phyloP scores from a whole-genome alignment of 2,329 filamentous ascomycete species.

The Hymenoscyphus occultus region DNA sequence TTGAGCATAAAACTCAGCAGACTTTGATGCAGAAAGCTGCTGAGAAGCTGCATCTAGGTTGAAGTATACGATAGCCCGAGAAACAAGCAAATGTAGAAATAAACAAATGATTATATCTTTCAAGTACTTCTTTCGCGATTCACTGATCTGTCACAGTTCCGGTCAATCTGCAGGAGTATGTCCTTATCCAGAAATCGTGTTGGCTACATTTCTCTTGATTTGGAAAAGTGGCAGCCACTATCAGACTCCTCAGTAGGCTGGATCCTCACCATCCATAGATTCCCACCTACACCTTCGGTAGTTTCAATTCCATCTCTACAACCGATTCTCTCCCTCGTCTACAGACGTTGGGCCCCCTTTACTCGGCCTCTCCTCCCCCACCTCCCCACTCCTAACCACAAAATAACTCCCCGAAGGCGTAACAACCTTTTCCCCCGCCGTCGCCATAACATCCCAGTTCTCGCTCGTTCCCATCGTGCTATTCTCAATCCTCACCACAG shows the following conservation, averaged over 20 bases:
- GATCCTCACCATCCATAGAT: not conserved
- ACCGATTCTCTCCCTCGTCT: not conserved
- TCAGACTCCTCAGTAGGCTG: not conserved
- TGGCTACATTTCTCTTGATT: not conserved
- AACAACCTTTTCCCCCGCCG: slow-evolving; percentile 34
- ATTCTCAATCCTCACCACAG: not conserved
- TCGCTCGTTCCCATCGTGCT: too few relatives aligned
- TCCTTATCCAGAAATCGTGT: not conserved
- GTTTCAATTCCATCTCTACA: too few relatives aligned
- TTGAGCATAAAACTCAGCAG: slow-evolving; percentile 28
- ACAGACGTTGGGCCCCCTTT: not conserved
- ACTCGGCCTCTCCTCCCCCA: not conserved
- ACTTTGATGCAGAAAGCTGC: slow-evolving; percentile 29
- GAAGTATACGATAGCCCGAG: not conserved
- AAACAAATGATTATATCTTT: not conserved
- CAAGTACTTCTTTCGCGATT: not conserved
- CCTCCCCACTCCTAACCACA: slow-evolving; percentile 37
- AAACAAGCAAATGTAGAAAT: not conserved
- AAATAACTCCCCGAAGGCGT: slow-evolving; percentile 35
- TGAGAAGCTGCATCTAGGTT: slow-evolving; percentile 27
- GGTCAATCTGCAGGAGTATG: not conserved
- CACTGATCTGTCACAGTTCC: not conserved
- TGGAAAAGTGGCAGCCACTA: not conserved
- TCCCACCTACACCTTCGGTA: too few relatives aligned
- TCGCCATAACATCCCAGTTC: slow-evolving; percentile 34